Evolutionary conservation across 2,329 filamentous ascomycete genomes (phyloP).

Genomic region (Penicillium sp.): DNA sequence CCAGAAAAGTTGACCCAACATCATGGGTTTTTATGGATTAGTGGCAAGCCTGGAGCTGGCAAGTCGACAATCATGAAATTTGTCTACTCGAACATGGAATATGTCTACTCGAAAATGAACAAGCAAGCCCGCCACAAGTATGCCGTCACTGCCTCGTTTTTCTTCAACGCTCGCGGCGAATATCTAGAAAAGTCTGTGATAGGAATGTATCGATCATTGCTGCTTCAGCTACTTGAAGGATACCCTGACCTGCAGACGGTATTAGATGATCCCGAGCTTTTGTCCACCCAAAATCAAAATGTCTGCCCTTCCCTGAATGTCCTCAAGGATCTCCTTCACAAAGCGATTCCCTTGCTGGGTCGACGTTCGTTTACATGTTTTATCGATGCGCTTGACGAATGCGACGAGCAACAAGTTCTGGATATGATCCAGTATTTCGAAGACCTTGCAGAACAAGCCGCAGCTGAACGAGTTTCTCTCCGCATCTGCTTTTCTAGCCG

Average conservation of each 20-base stretch:
- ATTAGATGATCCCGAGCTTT: conserved; percentile 16
- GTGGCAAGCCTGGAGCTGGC: conserved; percentile 44
- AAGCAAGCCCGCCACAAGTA: conserved; percentile 36
- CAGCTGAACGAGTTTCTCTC: conserved; percentile 20
- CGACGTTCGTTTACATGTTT: conserved; percentile 35
- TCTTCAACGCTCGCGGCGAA: conserved; percentile 34
- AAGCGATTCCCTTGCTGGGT: conserved; percentile 16
- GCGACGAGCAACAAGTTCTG: conserved; percentile 41
- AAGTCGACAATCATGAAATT: conserved; percentile 52
- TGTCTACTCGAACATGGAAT: conserved; percentile 52
- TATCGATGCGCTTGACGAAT: conserved; percentile 55
- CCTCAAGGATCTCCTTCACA: conserved; percentile 24
- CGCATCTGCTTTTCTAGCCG: conserved; percentile 48
- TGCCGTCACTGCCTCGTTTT: conserved; percentile 34
- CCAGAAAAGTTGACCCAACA: conserved; percentile 23
- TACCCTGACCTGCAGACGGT: conserved; percentile 23
- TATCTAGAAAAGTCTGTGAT: conserved; percentile 25
- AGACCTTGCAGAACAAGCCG: conserved; percentile 28
- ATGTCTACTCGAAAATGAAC: conserved; percentile 41
- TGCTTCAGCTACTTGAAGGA: conserved; percentile 30
- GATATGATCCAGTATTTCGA: conserved; percentile 46
- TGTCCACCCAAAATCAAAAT: not conserved
- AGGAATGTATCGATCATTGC: conserved; percentile 35
- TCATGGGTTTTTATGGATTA: conserved; percentile 44
- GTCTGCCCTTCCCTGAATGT: conserved; percentile 13